A percentile compares a stretch with the other conserved stretches of the same genome.
Evolutionary conservation across 345 rosid species (phyloP).

Genomic region (Rubroshorea leprosula): DNA sequence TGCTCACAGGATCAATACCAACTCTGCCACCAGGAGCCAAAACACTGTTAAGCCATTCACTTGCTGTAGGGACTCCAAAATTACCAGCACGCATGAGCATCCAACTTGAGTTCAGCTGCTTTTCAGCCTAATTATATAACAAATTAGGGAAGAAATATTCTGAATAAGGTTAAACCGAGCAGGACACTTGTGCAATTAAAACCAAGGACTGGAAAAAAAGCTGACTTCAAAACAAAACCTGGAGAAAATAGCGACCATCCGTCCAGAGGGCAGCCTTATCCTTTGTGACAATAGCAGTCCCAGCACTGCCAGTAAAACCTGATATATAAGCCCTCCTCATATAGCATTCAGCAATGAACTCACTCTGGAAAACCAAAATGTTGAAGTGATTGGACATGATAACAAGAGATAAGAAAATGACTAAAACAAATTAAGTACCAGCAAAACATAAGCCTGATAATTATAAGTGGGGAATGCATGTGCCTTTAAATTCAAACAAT

Average conservation of each 20-base stretch:
- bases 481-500: background rate
- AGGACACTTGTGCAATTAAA: background rate
- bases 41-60: conserved; percentile 85
- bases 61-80: conserved; percentile 74
- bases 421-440: background rate
- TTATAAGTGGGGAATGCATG: background rate
- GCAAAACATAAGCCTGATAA: background rate
- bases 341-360: conserved; percentile 92
- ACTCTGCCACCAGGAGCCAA: conserved; percentile 83
- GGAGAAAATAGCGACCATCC: conserved; percentile 96
- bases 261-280: conserved; percentile 97
- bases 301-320: conserved; percentile 94
- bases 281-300: conserved; percentile 80
- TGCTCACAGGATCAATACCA: conserved; percentile 92
- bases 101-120: conserved; percentile 77
- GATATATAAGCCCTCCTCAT: conserved; percentile 77
- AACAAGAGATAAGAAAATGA: conserved; percentile 12
- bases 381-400: conserved; percentile 1
- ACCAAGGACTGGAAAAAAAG: background rate
- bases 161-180: background rate
- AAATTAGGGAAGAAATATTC: conserved; percentile 1
- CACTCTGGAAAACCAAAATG: conserved; percentile 44
- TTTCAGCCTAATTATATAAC: conserved; percentile 59
- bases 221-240: conserved; percentile 36
- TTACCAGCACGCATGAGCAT: conserved; percentile 93